These are phyloP conservation scores for Plasmodium cynomolgi DNA, from an alignment of 169 alveolate species.

Conservation along the genomic window DNA sequence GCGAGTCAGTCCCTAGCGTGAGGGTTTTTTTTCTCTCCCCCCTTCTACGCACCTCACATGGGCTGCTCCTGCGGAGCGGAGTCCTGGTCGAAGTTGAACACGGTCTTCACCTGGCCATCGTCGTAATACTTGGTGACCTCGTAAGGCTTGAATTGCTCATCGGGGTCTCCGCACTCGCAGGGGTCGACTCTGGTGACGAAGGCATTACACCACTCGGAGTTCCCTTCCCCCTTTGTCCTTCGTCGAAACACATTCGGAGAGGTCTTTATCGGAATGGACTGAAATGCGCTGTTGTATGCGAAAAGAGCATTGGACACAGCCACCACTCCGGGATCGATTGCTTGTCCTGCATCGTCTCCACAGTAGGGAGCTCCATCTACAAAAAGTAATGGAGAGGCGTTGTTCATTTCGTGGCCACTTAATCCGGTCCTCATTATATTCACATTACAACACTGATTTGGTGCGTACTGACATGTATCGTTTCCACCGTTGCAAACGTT, in stretches of 20 bases:
- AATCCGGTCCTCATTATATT: not conserved
- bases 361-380: constrained; percentile 50
- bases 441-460: not conserved
- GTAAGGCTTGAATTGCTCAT: constrained; percentile 78
- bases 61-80: constrained; percentile 23
- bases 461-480: not conserved
- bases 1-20: too few species aligned
- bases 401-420: not conserved
- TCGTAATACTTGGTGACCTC: constrained; percentile 77
- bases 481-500: not conserved
- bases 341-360: constrained; percentile 65
- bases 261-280: constrained; percentile 74
- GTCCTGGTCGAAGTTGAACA: constrained; percentile 76
- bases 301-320: constrained; percentile 83
- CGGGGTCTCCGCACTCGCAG: constrained; percentile 76
- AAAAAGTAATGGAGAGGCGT: constrained; percentile 33
- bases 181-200: constrained; percentile 81
- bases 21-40: not conserved
- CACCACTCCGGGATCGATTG: constrained; percentile 80
- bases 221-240: constrained; percentile 84
- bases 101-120: constrained; percentile 69
- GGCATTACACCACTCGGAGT: constrained; percentile 89
- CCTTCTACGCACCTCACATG: not conserved
- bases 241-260: constrained; percentile 82
- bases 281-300: constrained; percentile 75